phyloP scores from a whole-genome alignment of 73 alveolate genomes.

The Tetrahymena elliotti region DNA sequence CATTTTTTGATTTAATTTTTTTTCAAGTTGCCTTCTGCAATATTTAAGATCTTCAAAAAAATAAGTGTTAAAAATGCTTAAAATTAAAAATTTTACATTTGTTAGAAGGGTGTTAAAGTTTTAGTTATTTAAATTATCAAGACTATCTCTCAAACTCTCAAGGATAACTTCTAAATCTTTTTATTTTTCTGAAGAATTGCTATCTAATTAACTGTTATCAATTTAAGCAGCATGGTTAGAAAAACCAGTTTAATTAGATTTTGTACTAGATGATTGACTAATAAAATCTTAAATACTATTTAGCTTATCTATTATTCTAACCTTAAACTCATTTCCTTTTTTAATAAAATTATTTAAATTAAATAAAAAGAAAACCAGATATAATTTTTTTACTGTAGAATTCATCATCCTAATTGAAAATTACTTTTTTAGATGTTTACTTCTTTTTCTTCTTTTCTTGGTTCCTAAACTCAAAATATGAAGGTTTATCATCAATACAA shows the following conservation, averaged over 20 bases:
- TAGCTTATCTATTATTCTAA: not conserved
- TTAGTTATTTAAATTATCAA: not conserved
- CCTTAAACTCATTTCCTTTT: not conserved
- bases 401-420: not conserved
- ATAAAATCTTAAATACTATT: not conserved
- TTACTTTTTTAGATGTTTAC: not conserved
- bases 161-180: not conserved
- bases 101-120: not conserved
- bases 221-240: not conserved
- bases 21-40: not conserved
- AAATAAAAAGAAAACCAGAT: not conserved
- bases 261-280: not conserved
- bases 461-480: not conserved
- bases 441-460: not conserved
- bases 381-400: not conserved
- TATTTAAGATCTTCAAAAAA: not conserved
- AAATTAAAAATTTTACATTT: too few species aligned
- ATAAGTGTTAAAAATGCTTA: too few species aligned
- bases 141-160: not conserved
- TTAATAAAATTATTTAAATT: not conserved
- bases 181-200: not conserved
- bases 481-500: not conserved
- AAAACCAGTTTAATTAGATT: not conserved
- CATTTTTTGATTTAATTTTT: not conserved
- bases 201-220: not conserved